Percentiles rank a stretch among this genome's conserved stretches.
phyloP scores from a whole-genome alignment of 139 green algal genomes.

The Spirogloea muscicola region DNA sequence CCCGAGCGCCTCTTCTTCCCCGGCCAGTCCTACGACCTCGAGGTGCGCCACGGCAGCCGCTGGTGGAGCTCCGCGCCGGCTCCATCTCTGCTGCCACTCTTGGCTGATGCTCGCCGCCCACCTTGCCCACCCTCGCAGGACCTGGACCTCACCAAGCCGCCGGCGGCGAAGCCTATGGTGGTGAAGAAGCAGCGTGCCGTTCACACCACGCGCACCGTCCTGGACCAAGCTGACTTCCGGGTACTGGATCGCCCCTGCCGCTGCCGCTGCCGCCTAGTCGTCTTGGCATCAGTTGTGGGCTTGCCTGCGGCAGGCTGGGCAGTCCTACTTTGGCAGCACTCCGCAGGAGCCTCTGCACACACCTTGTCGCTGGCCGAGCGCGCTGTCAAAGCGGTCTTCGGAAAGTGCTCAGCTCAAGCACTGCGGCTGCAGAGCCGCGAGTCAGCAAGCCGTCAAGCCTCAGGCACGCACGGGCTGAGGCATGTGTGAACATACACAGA shows the following conservation, averaged over 20 bases:
- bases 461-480: neutral
- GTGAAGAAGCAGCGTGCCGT: too few relatives aligned
- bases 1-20: conserved; percentile 12
- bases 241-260: neutral
- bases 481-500: too few relatives aligned
- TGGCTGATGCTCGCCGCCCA: neutral
- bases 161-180: neutral
- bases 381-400: too few relatives aligned
- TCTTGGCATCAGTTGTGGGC: too few relatives aligned
- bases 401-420: too few relatives aligned
- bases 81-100: neutral
- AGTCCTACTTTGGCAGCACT: too few relatives aligned
- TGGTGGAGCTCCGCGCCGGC: neutral
- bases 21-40: conserved; percentile 20
- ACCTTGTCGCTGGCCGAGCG: too few relatives aligned
- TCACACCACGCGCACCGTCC: conserved; percentile 1
- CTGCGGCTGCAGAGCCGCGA: too few relatives aligned
- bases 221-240: conserved; percentile 10
- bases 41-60: neutral
- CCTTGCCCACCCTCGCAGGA: neutral
- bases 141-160: neutral
- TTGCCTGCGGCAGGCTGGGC: too few relatives aligned
- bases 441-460: too few relatives aligned
- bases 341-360: too few relatives aligned
- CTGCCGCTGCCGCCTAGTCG: neutral